Evolutionary conservation across 331 rosid species (phyloP), one percentile per base, ranked within the genome.

Genomic region (Pyracantha coccinea): DNA sequence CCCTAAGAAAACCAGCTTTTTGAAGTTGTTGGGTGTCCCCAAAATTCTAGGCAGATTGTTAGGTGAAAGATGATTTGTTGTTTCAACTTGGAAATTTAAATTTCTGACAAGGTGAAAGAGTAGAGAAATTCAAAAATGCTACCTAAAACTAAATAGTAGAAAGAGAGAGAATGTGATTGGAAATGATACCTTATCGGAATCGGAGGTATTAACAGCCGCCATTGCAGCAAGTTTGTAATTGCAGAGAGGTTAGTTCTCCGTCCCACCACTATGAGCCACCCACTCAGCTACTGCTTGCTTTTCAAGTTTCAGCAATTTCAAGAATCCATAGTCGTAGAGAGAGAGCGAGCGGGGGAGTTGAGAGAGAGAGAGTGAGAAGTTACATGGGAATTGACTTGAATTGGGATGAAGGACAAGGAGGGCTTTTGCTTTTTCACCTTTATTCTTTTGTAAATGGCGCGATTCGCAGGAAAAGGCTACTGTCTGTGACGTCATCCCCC

Each of bases 181-280:
- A 77, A 75, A 66, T 4, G 20, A 55, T 81, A 85, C 88, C 85
- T 59, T 61, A 68, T 84, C 86, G 47, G 1, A 41, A 6, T 19
- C 66, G 31, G 75, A 80, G 55, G 77, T 77, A 83, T 78, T 75
- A 14, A 78, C 61, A 4, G 47, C 15, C 47, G 90, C 84, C 93
- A 85, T 86, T 74, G 79, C 57, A 16, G 71, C 13, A 69, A 23
- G 32, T 41, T 12, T 62, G 72, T 10, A 66, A 68, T 15, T 32
- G 60, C 66, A 32, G 27, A 71, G 44, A 21, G 57, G 11, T 41
- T 41, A 41, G 47, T 1, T 41, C 47, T 41, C 5, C 47, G 47
- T 41, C 47, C 47, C 47, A 35, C 44, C 44, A 41, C 4, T 41
- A 3, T 41, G 47, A 41, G 47, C 11, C 47, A 41, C 4, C 47